These are phyloP conservation scores for Terana coerulea DNA, from an alignment of 768 basidiomycete genomes.

Conservation along the genomic window DNA sequence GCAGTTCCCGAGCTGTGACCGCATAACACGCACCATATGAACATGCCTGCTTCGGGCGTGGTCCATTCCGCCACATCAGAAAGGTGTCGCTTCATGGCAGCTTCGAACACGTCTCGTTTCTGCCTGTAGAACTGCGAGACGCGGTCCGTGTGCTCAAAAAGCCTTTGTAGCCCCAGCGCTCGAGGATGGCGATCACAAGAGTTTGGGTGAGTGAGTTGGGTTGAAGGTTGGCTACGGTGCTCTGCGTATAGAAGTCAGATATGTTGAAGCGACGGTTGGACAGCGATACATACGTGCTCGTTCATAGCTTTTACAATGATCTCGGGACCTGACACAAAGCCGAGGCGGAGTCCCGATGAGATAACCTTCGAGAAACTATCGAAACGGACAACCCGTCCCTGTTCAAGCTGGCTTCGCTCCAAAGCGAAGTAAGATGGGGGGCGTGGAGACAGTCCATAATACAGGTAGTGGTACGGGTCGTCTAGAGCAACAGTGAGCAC, in stretches of 20 bases:
- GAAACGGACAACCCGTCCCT: conserved; percentile 81
- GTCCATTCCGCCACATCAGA: conserved; percentile 73
- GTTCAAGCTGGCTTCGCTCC: conserved; percentile 60
- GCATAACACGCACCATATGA: conserved; percentile 71
- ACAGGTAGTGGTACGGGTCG: conserved; percentile 77
- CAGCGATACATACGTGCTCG: conserved; percentile 47
- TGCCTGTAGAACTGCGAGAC: conserved; percentile 70
- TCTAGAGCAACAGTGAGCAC: conserved; percentile 38
- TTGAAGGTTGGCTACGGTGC: conserved; percentile 64
- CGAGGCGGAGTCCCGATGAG: conserved; percentile 74
- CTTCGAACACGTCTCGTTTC: conserved; percentile 77
- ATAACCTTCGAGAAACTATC: conserved; percentile 87
- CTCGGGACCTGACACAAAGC: conserved; percentile 76
- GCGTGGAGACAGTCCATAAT: conserved; percentile 62
- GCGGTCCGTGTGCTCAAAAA: conserved; percentile 63
- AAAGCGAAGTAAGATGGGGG: conserved; percentile 81
- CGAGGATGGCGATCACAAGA: conserved; percentile 53
- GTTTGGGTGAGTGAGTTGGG: conserved; percentile 61
- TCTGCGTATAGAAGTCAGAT: conserved; percentile 35
- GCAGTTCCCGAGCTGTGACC: conserved; percentile 1
- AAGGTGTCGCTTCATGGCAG: conserved; percentile 70
- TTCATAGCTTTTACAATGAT: conserved; percentile 67
- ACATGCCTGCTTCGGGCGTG: conserved; percentile 79
- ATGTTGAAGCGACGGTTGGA: not conserved
- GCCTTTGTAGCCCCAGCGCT: conserved; percentile 73